Evolutionary conservation across 2,329 filamentous ascomycete genomes (phyloP), one percentile per base, ranked within the genome.

Genomic region (Hirsutella rhossiliensis): DNA sequence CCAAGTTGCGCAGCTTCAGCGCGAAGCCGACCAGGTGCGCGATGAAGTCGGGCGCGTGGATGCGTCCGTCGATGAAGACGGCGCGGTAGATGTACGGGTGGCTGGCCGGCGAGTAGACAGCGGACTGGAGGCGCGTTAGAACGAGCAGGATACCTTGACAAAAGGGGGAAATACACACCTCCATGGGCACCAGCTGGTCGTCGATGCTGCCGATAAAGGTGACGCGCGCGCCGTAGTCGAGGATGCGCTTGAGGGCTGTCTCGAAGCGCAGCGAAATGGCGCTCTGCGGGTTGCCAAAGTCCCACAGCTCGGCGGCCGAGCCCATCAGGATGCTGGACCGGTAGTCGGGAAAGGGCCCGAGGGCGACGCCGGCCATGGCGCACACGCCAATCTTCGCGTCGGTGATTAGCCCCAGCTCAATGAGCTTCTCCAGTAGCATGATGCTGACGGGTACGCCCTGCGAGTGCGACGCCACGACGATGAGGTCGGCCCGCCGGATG

Each of bases 51-150:
- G 89, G 87, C 0, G 89, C 84, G 60, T 97, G 90, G 30, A 96
- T 75, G 47, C 89, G 81, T 23, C 89, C 87, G 62, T 98, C 90
- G 43, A 98, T 85, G 59, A 97, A 97, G 15, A 94, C 88, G n/a
- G 89, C 87, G 27, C 92, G 82, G 60, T 88, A 94, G 46, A 97
- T 90, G 61, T 96, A 89, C 0, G 92, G 92, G 56, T 98, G 92
- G 18, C 79, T 80, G 4, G 88, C 80, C 0, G 84, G 84, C 0
- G 87, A 84, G 62, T 94, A 94, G 0, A 92, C 79, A 15, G 90
- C 88, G 3, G 89, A 96, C 78, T 69, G 40, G n/a, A 27, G 17
- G 4, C 19, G 11, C 27, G 34, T 37, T 37, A 37, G 34, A 13
- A 37, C n/a, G 17, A 27, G 11, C 18, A 71, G 9, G 53, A 43